Base-by-base conservation (phyloP, 2,329 filamentous ascomycete species). In the Esteya vermicola region DNA sequence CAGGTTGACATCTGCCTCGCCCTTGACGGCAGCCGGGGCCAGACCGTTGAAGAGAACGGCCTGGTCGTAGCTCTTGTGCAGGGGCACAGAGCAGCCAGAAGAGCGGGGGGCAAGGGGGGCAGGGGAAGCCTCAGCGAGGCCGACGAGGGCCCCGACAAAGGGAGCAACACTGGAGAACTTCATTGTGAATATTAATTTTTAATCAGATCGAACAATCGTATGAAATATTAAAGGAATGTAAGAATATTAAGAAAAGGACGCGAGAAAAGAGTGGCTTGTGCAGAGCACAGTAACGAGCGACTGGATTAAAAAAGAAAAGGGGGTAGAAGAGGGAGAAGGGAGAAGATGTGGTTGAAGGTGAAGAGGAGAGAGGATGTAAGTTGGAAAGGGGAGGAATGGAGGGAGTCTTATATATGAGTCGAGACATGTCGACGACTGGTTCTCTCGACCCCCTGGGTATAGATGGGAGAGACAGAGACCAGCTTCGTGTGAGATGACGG, bases 21-120 rank as follows among this genome's bases (percentile, higher is more conserved):
- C 46, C 19, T 37, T 20, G 25, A 38, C 9, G 20, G 31, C 41
- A 12, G 42, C 25, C 5, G 47, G 41, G 18, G 43, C 44, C 12
- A 44, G 39, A 30, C 49, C 50, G 16, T 41, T n/a, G 40, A 44
- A 52, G n/a, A 52, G 45, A 3, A 33, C 44, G 37, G 44, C 44
- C 35, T 49, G 39, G 16, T 49, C 33, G 33, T 38, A 48, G 36
- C 22, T 32, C 45, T 48, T 48, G 39, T 18, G 14, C 19, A 50
- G 38, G 16, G 27, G 2, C 43, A 33, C 35, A 35, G 41, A 23
- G 33, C 31, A 18, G 22, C 21, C 9, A 28, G 16, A 20, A 14
- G 5, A 8, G 19, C 8, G 13, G 33, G 33, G 18, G 20, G 10
- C n/a, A 21, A 23, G 20, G 9, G 33, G 9, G 16, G 21, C 20